Conservation (phyloP, 2,329 filamentous ascomycete genomes). For the Colletotrichum agaves region DNA sequence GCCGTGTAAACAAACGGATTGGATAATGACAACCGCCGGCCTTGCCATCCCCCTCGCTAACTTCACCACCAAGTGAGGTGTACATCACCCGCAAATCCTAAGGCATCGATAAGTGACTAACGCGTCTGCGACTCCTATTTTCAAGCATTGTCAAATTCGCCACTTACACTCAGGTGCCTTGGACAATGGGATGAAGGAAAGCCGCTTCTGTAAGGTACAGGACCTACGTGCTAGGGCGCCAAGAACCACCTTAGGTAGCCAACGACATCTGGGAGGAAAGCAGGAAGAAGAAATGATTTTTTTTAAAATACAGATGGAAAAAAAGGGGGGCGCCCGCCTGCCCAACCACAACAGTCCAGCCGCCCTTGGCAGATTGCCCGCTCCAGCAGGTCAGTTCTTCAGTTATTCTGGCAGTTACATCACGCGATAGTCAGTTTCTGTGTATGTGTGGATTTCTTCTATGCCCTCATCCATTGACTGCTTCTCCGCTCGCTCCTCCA, state of each 20-base stretch:
- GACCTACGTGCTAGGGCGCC: not conserved
- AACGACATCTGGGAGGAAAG: too few species aligned
- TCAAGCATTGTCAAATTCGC: too few species aligned
- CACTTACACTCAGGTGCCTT: too few species aligned
- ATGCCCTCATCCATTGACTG: not conserved
- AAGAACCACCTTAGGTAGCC: too few species aligned
- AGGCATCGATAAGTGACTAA: not conserved
- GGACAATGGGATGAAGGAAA: not conserved
- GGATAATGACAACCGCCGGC: too few species aligned
- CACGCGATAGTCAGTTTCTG: not conserved
- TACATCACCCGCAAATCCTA: not conserved
- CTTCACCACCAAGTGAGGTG: too few species aligned
- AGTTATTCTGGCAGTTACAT: not conserved
- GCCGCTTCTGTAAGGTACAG: slow-evolving; percentile 25
- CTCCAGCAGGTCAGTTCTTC: not conserved
- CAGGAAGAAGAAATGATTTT: too few species aligned
- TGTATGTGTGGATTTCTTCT: not conserved
- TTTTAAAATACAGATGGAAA: too few species aligned
- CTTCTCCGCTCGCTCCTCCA: not conserved
- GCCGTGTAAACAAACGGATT: too few species aligned
- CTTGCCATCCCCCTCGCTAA: not conserved
- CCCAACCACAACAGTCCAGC: too few species aligned
- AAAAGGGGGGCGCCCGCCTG: too few species aligned
- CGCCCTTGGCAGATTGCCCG: not conserved
- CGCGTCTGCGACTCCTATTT: not conserved